These are phyloP conservation scores for Martensiomyces pterosporus DNA, from an alignment of 192 early-diverging fungal species.

Conservation along the genomic window DNA sequence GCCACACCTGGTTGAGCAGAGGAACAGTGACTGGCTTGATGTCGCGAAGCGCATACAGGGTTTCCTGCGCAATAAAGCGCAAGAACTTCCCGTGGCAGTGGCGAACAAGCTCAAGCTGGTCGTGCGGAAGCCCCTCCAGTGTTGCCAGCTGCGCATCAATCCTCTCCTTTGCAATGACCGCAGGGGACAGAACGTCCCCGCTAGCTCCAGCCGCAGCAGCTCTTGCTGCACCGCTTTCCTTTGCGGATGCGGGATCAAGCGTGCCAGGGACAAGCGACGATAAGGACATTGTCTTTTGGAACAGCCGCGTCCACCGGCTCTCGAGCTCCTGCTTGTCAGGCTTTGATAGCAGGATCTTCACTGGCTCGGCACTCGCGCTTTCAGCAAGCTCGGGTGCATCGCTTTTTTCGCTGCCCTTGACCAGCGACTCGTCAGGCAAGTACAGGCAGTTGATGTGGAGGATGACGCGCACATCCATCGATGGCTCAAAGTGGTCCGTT, in stretches of 20 bases:
- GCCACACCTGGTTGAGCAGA: slow-evolving; percentile 47
- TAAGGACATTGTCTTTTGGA: slow-evolving; percentile 48
- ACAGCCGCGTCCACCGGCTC: slow-evolving; percentile 26
- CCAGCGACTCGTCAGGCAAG: slow-evolving; percentile 14
- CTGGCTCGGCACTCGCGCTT: slow-evolving; percentile 2
- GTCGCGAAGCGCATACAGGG: slow-evolving; percentile 44
- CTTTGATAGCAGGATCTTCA: slow-evolving; percentile 17
- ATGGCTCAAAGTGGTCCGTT: slow-evolving; percentile 46
- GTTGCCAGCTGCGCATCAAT: slow-evolving; percentile 43
- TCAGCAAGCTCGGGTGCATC: background rate
- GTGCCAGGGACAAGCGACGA: slow-evolving; percentile 31
- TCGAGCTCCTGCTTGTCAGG: slow-evolving; percentile 31
- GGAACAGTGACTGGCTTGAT: slow-evolving; percentile 37
- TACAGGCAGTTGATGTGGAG: slow-evolving; percentile 49
- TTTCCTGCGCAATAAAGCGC: slow-evolving; percentile 47
- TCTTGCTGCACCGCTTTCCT: too few relatives aligned
- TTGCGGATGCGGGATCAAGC: slow-evolving; percentile 20
- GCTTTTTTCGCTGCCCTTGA: background rate
- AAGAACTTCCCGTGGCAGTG: slow-evolving; percentile 40
- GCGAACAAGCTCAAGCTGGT: slow-evolving; percentile 42
- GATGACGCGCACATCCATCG: slow-evolving; percentile 38
- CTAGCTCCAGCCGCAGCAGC: too few relatives aligned
- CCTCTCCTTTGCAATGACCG: slow-evolving; percentile 27
- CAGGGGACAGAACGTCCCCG: background rate
- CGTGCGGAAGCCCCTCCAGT: slow-evolving; percentile 34